Base-by-base conservation (phyloP, 1,139 yeast genomes). In the Candida sp. region DNA sequence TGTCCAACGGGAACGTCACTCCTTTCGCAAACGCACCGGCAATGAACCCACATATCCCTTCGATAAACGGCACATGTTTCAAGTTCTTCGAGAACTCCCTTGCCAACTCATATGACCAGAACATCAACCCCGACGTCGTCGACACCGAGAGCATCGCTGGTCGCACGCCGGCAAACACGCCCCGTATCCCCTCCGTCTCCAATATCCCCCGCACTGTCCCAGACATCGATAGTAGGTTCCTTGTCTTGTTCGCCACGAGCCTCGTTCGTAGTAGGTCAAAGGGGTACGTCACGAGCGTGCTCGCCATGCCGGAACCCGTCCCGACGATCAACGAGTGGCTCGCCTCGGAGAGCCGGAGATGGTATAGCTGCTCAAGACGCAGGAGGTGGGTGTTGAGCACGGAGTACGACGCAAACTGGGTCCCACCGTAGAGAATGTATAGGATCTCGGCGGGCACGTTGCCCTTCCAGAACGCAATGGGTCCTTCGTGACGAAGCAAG, bases 381-480 rank as follows among this genome's bases (percentile, higher is more conserved):
- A 70, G 60, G 27, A 86, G 63, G 32, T 68, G 50, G 5, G 67
- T 68, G 63, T 86, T 88, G 40, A 85, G 67, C 1, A 77, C 65
- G 1, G 90, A 75, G 64, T 88, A 91, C 1, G 91, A 73, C 1
- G 94, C 77, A 69, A 94, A 94, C 66, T 94, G 98, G 1, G 84
- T 73, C 1, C 90, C 92, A 9, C 98, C 97, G 61, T 94, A 94
- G 25, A 89, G 58, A 17, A 94, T 76, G 63, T 94, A 94, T 84
- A 94, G 81, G 41, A 85, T 69, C 58, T 91, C 93, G 0, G 98
- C 99, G 0, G 99, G 97, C 0, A 90, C 81, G 65, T 94, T 94
- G 0, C 99, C 99, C 67, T 92, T 93, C 98, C 98, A 94, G 25
- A 94, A 75, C 0, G 93, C 81, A 23, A 58, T 41, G 6, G 74